Evolutionary conservation across 1,139 yeast species (phyloP).

Genomic region (Meyerozyma sp.): DNA sequence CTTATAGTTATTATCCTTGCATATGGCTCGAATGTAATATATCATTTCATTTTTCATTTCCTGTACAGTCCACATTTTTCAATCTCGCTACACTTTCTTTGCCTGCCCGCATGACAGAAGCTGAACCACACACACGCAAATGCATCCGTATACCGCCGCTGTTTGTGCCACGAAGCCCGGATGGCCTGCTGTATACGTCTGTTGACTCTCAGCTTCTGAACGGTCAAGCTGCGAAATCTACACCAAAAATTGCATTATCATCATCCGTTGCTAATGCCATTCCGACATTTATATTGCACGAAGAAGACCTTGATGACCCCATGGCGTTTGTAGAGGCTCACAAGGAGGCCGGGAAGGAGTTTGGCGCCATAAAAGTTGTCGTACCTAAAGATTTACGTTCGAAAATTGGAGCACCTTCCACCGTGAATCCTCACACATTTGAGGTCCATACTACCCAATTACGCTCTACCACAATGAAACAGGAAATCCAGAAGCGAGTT

Average conservation of each 20-base stretch:
- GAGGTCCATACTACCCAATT: constrained; percentile 49
- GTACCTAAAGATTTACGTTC: constrained; percentile 41
- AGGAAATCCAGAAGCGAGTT: constrained; percentile 26
- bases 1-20: no score
- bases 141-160: neutral
- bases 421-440: constrained; percentile 39
- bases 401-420: constrained; percentile 24
- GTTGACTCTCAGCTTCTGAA: neutral
- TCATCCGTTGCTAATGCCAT: neutral
- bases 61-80: neutral
- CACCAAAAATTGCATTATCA: neutral
- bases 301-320: constrained; percentile 30
- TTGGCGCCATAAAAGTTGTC: constrained; percentile 73
- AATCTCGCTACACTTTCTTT: neutral
- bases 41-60: neutral
- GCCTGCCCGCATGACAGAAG: neutral
- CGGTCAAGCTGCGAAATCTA: neutral
- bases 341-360: constrained; percentile 38
- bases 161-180: neutral
- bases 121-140: neutral
- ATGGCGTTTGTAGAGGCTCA: constrained; percentile 45
- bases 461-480: constrained; percentile 22
- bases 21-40: neutral
- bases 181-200: neutral
- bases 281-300: neutral